phyloP scores from a whole-genome alignment of 106 monocot genomes.

The Dioscorea zingiberensis region DNA sequence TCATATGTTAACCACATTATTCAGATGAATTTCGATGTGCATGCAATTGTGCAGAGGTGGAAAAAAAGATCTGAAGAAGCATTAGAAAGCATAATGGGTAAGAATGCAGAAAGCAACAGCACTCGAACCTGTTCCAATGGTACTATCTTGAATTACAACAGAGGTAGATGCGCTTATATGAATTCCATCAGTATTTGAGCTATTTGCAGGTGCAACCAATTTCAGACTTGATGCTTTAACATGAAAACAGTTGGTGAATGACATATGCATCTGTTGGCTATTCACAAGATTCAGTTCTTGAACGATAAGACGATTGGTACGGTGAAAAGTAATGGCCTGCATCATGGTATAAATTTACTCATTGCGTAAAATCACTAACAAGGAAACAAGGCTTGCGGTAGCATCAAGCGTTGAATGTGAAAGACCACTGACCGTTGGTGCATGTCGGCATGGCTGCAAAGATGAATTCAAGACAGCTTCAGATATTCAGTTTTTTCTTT shows the following conservation, averaged over 20 bases:
- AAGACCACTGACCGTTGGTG: conserved; percentile 52
- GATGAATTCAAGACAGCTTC: conserved; percentile 3
- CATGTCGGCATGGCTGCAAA: conserved; percentile 67
- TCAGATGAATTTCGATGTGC: too few species aligned
- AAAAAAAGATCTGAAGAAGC: too few species aligned
- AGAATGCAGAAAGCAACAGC: not conserved
- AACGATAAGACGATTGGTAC: conserved; percentile 40
- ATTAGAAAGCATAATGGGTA: too few species aligned
- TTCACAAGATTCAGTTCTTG: conserved; percentile 49
- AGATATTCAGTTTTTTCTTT: conserved; percentile 4
- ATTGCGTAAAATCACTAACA: not conserved
- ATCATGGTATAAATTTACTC: not conserved
- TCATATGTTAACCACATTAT: too few species aligned
- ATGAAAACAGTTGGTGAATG: conserved; percentile 48
- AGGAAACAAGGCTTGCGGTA: not conserved
- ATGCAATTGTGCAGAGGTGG: too few species aligned
- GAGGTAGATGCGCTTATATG: conserved; percentile 53
- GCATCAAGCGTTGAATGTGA: not conserved
- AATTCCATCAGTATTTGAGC: conserved; percentile 83
- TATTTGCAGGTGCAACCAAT: conserved; percentile 52
- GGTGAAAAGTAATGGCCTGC: conserved; percentile 78
- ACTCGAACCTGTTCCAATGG: conserved; percentile 47
- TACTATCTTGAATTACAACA: conserved; percentile 37
- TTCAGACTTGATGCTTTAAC: conserved; percentile 40
- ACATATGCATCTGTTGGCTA: conserved; percentile 66